These are phyloP conservation scores for Gyrodon lividus DNA, from an alignment of 768 basidiomycete species.

Conservation along the genomic window DNA sequence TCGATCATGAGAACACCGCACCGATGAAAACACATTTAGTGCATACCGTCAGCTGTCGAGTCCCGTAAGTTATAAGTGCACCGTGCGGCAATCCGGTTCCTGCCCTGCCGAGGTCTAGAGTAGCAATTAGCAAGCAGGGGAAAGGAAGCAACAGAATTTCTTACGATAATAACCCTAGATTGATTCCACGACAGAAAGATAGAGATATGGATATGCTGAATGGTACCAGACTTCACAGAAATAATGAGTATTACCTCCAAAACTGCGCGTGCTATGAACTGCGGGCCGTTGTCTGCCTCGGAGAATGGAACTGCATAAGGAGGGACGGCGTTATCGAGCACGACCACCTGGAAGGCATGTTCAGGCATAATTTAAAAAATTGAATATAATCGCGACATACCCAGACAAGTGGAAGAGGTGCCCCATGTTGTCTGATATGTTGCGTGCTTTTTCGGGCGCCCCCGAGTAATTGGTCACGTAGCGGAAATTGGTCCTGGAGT, in stretches of 20 bases:
- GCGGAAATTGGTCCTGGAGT: background rate
- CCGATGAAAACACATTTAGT: background rate
- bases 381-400: slow-evolving; percentile 8
- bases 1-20: background rate
- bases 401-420: slow-evolving; percentile 28
- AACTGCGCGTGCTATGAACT: slow-evolving; percentile 27
- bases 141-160: background rate
- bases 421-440: slow-evolving; percentile 16
- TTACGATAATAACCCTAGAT: slow-evolving; percentile 27
- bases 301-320: slow-evolving; percentile 29
- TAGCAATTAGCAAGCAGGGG: background rate
- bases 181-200: background rate
- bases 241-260: slow-evolving; percentile 16
- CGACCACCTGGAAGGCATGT: slow-evolving; percentile 17
- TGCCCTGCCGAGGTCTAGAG: slow-evolving; percentile 24
- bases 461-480: slow-evolving; percentile 5
- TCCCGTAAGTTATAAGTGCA: slow-evolving; percentile 22
- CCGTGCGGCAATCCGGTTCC: slow-evolving; percentile 26
- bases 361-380: background rate
- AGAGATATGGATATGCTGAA: too few species aligned
- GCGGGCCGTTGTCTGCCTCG: slow-evolving; percentile 25
- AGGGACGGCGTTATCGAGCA: slow-evolving; percentile 27
- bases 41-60: slow-evolving; percentile 26
- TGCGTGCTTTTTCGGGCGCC: slow-evolving; percentile 8
- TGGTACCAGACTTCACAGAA: background rate